Conservation (phyloP, 179 eudicot species). For the Pouteria campechiana region DNA sequence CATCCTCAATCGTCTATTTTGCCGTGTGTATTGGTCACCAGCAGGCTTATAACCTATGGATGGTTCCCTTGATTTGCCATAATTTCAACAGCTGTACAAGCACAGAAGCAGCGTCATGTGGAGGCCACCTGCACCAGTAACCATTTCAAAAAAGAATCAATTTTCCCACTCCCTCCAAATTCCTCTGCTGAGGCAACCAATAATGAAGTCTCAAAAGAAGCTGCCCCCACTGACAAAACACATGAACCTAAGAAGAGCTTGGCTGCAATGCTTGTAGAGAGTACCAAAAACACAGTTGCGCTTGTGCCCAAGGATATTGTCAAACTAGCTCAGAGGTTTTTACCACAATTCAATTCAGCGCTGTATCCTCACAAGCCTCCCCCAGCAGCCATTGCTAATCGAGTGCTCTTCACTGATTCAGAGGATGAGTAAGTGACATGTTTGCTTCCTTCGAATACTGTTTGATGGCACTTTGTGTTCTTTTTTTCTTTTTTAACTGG, state of each 20-base stretch:
- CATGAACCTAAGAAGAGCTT: conserved; percentile 69
- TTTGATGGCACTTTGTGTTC: background rate
- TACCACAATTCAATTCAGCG: conserved; percentile 61
- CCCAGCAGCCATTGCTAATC: conserved; percentile 49
- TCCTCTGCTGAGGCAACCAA: conserved; percentile 16
- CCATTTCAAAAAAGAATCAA: conserved; percentile 47
- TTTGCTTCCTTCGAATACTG: conserved; percentile 1
- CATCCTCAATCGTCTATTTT: too few species aligned
- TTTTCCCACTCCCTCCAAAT: conserved; percentile 42
- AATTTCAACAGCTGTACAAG: conserved; percentile 47
- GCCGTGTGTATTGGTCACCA: too few species aligned
- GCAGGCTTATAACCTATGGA: too few species aligned
- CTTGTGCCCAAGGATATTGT: conserved; percentile 67
- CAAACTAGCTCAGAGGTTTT: conserved; percentile 58
- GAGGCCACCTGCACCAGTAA: conserved; percentile 27
- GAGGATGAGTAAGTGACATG: conserved; percentile 81
- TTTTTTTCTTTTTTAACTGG: too few species aligned
- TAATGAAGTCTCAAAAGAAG: conserved; percentile 23
- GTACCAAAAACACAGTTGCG: conserved; percentile 77
- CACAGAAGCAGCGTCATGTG: conserved; percentile 38
- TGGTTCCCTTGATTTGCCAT: conserved; percentile 5
- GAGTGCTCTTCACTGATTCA: conserved; percentile 87
- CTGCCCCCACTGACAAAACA: conserved; percentile 16
- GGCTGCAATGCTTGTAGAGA: conserved; percentile 77
- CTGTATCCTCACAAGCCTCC: conserved; percentile 89